phyloP scores from a whole-genome alignment of 345 rosid genomes.

The Salix dunnii region DNA sequence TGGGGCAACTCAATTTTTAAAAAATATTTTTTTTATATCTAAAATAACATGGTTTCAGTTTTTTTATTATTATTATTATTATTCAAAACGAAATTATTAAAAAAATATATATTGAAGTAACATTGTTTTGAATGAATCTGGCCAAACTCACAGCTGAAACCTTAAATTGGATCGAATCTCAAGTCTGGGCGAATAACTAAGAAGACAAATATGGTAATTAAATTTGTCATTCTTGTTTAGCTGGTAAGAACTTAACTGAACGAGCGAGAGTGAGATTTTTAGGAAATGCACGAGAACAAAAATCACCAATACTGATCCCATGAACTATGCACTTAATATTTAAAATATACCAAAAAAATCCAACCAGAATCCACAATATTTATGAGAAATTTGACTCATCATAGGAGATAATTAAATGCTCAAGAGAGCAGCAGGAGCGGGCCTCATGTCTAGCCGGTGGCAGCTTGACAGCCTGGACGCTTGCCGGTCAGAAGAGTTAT shows the following conservation, averaged over 20 bases:
- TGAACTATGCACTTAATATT: not conserved
- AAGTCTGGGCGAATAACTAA: no score
- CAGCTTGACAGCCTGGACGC: slow-evolving; percentile 6
- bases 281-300: no score
- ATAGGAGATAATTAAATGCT: slow-evolving; percentile 4
- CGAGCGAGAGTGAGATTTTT: not conserved
- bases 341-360: not conserved
- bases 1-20: no score
- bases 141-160: no score
- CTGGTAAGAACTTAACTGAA: not conserved
- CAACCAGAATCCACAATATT: not conserved
- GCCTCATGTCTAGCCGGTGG: not conserved
- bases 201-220: not conserved
- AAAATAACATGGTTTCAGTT: no score
- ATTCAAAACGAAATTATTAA: no score
- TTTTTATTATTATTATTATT: no score
- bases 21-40: no score
- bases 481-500: not conserved
- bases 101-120: no score
- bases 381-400: not conserved
- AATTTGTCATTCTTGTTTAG: not conserved
- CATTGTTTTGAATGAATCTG: no score
- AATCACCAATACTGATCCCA: not conserved
- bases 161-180: no score
- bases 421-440: not conserved